A percentile compares a stretch with the other conserved stretches of the same genome.
Evolutionary conservation across 1,284 basidiomycete genomes (phyloP).

Genomic region (Abortiporus biennis): DNA sequence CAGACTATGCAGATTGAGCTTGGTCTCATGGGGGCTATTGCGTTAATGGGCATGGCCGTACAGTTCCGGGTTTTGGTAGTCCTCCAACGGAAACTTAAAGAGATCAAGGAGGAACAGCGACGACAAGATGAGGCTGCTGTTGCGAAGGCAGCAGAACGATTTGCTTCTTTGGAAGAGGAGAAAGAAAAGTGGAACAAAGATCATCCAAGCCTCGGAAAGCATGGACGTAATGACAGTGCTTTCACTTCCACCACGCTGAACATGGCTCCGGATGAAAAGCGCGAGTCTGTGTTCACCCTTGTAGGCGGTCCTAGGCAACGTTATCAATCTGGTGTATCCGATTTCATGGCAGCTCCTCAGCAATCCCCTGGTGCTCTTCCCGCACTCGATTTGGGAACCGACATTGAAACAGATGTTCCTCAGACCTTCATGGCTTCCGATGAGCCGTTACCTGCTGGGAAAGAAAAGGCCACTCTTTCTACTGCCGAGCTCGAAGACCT

Average conservation of each 20-base stretch:
- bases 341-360: conserved; percentile 58
- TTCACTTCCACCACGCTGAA: conserved; percentile 33
- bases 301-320: conserved; percentile 48
- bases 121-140: conserved; percentile 74
- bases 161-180: conserved; percentile 65
- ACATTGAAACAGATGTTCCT: conserved; percentile 69
- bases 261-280: conserved; percentile 35
- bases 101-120: conserved; percentile 74
- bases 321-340: conserved; percentile 60
- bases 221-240: conserved; percentile 60
- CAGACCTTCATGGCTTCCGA: conserved; percentile 45
- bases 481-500: conserved; percentile 49
- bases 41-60: conserved; percentile 84
- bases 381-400: conserved; percentile 64
- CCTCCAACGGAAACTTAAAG: conserved; percentile 71
- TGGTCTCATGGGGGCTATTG: conserved; percentile 76
- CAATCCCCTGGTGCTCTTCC: conserved; percentile 61
- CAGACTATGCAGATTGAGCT: conserved; percentile 94
- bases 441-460: conserved; percentile 4
- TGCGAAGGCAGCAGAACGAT: conserved; percentile 64
- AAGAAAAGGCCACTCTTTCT: conserved; percentile 30
- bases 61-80: conserved; percentile 83
- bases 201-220: conserved; percentile 58
- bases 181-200: conserved; percentile 84
- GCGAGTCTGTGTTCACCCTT: conserved; percentile 43